phyloP scores from a whole-genome alignment of 495 filamentous ascomycete genomes.

The Xylaria grammica region DNA sequence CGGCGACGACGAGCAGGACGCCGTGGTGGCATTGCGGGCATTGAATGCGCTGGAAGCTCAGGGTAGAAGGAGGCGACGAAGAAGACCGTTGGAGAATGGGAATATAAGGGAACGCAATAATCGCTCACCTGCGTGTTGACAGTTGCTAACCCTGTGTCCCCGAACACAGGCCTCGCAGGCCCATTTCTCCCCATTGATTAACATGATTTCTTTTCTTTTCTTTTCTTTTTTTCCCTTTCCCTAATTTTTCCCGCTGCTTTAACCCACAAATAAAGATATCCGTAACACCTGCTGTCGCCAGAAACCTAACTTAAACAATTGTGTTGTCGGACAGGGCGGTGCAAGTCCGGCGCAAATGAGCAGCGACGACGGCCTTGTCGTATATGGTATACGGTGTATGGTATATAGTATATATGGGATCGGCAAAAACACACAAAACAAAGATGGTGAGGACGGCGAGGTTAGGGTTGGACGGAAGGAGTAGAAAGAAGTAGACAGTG shows the following conservation, averaged over 20 bases:
- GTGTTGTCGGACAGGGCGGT: slow-evolving; percentile 2
- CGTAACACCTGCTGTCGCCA: slow-evolving; percentile 11
- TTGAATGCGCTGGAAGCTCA: not conserved
- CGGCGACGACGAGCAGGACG: not conserved
- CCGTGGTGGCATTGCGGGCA: not conserved
- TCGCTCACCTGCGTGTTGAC: slow-evolving; percentile 79
- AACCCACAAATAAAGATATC: not conserved
- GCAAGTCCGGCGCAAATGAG: not conserved
- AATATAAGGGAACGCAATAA: slow-evolving; percentile 11
- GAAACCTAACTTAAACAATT: not conserved
- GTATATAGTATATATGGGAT: not conserved
- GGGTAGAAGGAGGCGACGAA: slow-evolving; percentile 11
- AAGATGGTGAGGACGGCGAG: not conserved
- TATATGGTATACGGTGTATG: not conserved
- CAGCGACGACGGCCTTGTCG: not conserved
- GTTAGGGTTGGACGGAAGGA: not conserved
- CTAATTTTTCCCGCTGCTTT: not conserved
- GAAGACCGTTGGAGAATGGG: slow-evolving; percentile 28
- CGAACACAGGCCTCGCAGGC: slow-evolving; percentile 93
- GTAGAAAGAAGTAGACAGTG: slow-evolving; percentile 2
- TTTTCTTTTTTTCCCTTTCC: not conserved
- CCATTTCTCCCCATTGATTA: slow-evolving; percentile 89
- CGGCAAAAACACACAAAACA: not conserved
- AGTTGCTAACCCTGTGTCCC: slow-evolving; percentile 93
- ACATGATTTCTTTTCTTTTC: slow-evolving; percentile 56